Conservation (phyloP, 495 filamentous ascomycete genomes). For the Talaromyces liani region DNA sequence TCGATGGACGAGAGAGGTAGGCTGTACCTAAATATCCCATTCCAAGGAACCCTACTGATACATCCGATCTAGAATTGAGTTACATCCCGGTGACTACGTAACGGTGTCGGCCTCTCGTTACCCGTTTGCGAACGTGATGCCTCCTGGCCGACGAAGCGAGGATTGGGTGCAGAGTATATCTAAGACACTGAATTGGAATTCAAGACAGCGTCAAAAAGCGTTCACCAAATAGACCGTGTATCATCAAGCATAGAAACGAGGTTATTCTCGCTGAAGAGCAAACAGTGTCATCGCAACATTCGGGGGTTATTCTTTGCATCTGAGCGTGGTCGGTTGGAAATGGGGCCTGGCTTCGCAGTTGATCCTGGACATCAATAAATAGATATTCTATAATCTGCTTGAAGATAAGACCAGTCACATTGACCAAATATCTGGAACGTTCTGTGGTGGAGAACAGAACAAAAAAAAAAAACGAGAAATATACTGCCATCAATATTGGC, state of each 20-base stretch:
- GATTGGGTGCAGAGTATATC: slow-evolving; percentile 93
- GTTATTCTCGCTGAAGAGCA: not conserved
- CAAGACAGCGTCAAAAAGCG: slow-evolving; percentile 64
- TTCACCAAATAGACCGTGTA: slow-evolving; percentile 24
- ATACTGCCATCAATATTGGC: not conserved
- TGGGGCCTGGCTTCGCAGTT: not conserved
- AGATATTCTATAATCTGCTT: not conserved
- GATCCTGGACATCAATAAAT: not conserved
- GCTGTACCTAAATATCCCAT: not conserved
- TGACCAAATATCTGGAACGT: not conserved
- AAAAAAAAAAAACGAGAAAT: not conserved
- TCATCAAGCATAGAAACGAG: not conserved
- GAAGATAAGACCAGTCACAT: not conserved
- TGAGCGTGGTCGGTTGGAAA: not conserved
- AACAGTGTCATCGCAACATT: not conserved
- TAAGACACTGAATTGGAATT: slow-evolving; percentile 91
- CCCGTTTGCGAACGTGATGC: slow-evolving; percentile 85
- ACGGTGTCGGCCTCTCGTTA: slow-evolving; percentile 89
- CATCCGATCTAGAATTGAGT: slow-evolving; percentile 51
- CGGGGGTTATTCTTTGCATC: not conserved
- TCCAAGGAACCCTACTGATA: not conserved
- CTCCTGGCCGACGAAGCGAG: slow-evolving; percentile 63
- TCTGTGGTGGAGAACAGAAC: not conserved
- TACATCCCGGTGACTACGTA: slow-evolving; percentile 87
- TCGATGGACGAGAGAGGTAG: slow-evolving; percentile 82